Percentiles rank a stretch among this genome's conserved stretches.
Conservation (phyloP, 108 stramenopile species). For the Cylindrotheca closterium region DNA sequence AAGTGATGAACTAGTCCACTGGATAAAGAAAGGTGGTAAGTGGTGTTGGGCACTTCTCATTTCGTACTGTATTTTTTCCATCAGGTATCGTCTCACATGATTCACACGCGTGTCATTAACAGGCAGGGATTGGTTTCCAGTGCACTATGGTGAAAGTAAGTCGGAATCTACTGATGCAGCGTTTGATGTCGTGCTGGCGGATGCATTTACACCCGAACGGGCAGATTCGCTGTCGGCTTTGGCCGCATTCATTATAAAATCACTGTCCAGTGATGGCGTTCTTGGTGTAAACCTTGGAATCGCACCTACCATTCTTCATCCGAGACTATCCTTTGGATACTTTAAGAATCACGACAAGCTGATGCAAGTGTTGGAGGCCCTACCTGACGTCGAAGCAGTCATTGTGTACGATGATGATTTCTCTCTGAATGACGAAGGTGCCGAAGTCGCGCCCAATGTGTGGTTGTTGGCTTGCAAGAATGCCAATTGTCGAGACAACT, state of each 20-base stretch:
- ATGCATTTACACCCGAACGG: constrained; percentile 75
- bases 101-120: no score
- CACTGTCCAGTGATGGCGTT: constrained; percentile 33
- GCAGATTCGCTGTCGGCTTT: constrained; percentile 32
- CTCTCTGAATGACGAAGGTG: background rate
- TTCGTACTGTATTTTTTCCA: background rate
- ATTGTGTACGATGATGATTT: background rate
- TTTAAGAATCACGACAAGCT: background rate
- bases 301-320: background rate
- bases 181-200: constrained; percentile 86
- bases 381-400: background rate
- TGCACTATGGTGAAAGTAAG: background rate
- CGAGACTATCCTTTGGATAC: background rate
- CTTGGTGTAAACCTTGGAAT: constrained; percentile 7
- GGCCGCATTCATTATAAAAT: constrained; percentile 19
- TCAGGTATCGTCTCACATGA: background rate
- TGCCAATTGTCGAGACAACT: constrained; percentile 39
- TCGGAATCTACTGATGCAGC: background rate
- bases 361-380: background rate
- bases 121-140: background rate
- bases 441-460: constrained; percentile 23
- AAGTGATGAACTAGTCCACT: constrained; percentile 24
- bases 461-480: constrained; percentile 63
- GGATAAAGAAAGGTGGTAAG: background rate
- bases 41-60: background rate